Evolutionary conservation across 2,329 filamentous ascomycete genomes (phyloP).

Genomic region (Monascus ruber): DNA sequence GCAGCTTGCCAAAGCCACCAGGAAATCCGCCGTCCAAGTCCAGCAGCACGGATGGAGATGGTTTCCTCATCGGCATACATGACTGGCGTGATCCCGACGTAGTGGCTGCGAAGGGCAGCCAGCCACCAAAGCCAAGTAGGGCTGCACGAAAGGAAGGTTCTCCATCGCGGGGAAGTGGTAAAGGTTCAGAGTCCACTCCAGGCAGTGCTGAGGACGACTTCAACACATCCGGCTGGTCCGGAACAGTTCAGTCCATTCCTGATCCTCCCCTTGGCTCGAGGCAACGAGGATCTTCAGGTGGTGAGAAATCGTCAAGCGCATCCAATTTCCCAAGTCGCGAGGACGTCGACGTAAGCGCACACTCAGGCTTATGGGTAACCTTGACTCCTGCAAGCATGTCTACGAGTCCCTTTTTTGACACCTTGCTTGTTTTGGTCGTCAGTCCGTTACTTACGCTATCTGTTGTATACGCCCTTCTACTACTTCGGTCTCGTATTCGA

Average conservation of each 20-base stretch:
- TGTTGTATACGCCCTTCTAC: slow-evolving; percentile 78
- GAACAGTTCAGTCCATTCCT: neutral
- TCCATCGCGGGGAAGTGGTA: slow-evolving; percentile 20
- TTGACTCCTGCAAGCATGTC: slow-evolving; percentile 81
- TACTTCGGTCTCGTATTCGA: slow-evolving; percentile 79
- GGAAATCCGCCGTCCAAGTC: slow-evolving; percentile 13
- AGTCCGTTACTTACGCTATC: slow-evolving; percentile 87
- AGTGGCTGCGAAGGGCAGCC: slow-evolving; percentile 35
- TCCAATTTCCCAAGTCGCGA: slow-evolving; percentile 6
- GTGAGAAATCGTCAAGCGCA: slow-evolving; percentile 3
- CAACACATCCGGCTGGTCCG: slow-evolving; percentile 9
- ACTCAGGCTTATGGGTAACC: slow-evolving; percentile 90
- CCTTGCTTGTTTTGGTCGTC: slow-evolving; percentile 87
- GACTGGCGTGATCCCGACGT: slow-evolving; percentile 77
- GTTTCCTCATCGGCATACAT: slow-evolving; percentile 72
- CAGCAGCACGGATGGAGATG: slow-evolving; percentile 39
- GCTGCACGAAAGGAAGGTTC: slow-evolving; percentile 12
- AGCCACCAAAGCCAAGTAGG: slow-evolving; percentile 12
- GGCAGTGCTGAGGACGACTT: slow-evolving; percentile 5
- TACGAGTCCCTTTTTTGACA: slow-evolving; percentile 89
- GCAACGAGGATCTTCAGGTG: slow-evolving; percentile 7
- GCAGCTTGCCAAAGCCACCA: slow-evolving; percentile 5
- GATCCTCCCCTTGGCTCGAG: slow-evolving; percentile 5
- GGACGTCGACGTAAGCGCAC: slow-evolving; percentile 35
- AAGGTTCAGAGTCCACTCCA: slow-evolving; percentile 6